Evolutionary conservation across 164 flowering plant species (phyloP), one percentile per base, ranked within the genome.

Genomic region (Warburgia ugandensis): DNA sequence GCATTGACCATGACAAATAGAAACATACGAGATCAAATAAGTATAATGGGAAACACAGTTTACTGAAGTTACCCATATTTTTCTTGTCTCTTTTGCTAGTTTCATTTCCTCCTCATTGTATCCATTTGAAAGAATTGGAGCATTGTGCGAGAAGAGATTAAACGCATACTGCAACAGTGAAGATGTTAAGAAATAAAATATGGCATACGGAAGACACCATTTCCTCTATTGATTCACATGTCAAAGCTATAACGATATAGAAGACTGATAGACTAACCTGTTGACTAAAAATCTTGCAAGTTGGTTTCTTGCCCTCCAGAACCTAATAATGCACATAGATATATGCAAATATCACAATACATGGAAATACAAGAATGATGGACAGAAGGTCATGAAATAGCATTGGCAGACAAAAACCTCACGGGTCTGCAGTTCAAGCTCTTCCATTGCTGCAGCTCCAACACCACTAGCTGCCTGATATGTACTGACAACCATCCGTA

Each of bases 401-500:
- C 23, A 23, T 25, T 17, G 51, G 44, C 36, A 19, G 48, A 13
- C 40, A 40, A 30, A 67, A 61, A 92, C 99, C 97, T 92, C 99
- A 36, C 89, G 94, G 59, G 99, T 92, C 63, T 92, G 99, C 58
- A 65, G 73, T 70, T 67, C 83, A 69, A 92, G 95, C 75, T 92
- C 99, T 56, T 86, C 91, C 99, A 92, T 92, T 59, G 99, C 97
- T 45, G 97, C 97, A 55, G 99, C 99, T 60, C 99, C 97, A 50
- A 97, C 99, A 59, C 99, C 99, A 74, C 99, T 94, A 27, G 97
- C 99, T 35, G 99, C 99, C 61, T 94, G 97, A 60, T 94, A 94
- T 21, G 99, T 94, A 65, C 99, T 94, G 43, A 94, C 99, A 63
- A 88, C 97, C 97, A 92, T 88, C n/a, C 95, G 79, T 29, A 41